Percentiles rank a stretch among this genome's conserved stretches.
Conservation (phyloP, 2,329 filamentous ascomycete genomes). For the Fusarium miscanthi region DNA sequence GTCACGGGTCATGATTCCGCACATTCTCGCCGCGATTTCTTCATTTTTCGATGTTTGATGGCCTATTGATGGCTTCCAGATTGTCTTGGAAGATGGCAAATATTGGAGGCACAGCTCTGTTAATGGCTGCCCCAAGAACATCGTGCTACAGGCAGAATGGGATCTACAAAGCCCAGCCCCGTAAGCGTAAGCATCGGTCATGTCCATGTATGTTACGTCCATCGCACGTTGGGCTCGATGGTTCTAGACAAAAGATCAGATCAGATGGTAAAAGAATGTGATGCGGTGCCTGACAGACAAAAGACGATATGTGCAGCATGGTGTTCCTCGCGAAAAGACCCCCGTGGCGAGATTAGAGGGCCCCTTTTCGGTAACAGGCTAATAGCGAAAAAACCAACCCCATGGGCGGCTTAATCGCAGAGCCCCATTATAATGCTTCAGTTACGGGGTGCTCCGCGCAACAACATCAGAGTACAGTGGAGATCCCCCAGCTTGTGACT, state of each 20-base stretch:
- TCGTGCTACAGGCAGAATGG: neutral
- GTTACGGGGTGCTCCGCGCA: conserved; percentile 11
- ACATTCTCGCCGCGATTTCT: neutral
- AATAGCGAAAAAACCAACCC: conserved; percentile 12
- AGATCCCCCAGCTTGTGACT: conserved; percentile 24
- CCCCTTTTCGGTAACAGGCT: conserved; percentile 18
- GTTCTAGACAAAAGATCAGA: conserved; percentile 8
- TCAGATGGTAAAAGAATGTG: neutral
- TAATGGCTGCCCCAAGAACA: neutral
- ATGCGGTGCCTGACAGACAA: neutral
- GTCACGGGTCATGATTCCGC: conserved; percentile 2
- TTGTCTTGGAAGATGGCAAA: neutral
- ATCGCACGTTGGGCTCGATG: neutral
- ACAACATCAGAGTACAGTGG: conserved; percentile 3
- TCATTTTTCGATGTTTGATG: neutral
- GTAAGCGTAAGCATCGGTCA: neutral
- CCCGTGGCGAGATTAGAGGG: conserved; percentile 11
- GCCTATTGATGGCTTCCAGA: neutral
- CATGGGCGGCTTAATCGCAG: neutral
- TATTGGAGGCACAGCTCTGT: neutral
- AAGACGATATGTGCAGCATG: conserved; percentile 1
- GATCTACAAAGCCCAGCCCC: neutral
- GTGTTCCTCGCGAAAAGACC: conserved; percentile 7
- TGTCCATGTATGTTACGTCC: neutral
- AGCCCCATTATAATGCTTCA: conserved; percentile 15